Evolutionary conservation across 75 land plant species (phyloP), one percentile per base, ranked within the genome.

Genomic region (Chamaecyparis obtusa): DNA sequence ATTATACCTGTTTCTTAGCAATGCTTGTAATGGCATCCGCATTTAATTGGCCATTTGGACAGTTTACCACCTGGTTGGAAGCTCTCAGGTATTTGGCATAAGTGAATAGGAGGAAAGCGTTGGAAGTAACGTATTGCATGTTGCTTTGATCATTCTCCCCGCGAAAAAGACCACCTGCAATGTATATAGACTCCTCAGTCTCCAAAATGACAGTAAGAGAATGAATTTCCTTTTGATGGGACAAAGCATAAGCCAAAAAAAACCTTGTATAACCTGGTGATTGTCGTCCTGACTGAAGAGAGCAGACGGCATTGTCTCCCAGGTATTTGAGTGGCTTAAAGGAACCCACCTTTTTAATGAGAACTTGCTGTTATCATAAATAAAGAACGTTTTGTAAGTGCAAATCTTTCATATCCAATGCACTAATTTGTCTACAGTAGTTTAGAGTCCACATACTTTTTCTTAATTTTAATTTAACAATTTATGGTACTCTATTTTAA

Each of bases 121-220:
- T 91, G 27, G 96, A 82, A 32, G 99, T 95, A 0, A 94, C 99
- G 87, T 92, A 92, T 82, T 97, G 99, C 33, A 97, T 87, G 83
- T 97, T 97, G 69, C 90, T 90, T 60, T 71, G 74, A 33, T 87
- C 83, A 13, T 84, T n/a, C 82, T 93, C 93, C 89, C 75, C 35
- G 11, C 2, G 93, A 85, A 97, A 87, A 10, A 97, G 90, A 14
- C 99, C 97, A 1, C 97, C 99, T 97, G 90, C 83, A 91, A 55
- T 1, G 10, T 49, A 49, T 10, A 49, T 10, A 39, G 13, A 7
- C 16, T 33, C 30, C 39, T n/a, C 87, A 55, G 15, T 0, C 43
- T 0, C 54, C 1, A 30, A n/a, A 21, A 36, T 48, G 49, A 7
- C 49, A 48, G 10, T 8, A 8, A 9, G 9, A 7, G 10, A 48